phyloP scores from a whole-genome alignment of 2,329 filamentous ascomycete species.

The Botrytis aclada region DNA sequence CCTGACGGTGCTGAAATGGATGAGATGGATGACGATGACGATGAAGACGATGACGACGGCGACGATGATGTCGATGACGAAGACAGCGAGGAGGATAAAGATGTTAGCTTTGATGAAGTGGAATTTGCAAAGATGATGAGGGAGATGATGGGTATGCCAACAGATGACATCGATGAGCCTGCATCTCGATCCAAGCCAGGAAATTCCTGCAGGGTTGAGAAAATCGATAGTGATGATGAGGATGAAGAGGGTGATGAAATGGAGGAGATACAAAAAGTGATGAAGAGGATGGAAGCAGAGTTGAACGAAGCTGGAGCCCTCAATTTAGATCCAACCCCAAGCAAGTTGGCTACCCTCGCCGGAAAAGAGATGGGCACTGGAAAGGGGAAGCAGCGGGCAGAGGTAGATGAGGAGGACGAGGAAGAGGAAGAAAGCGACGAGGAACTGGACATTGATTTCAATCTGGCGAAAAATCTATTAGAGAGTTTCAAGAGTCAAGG shows the following conservation, averaged over 20 bases:
- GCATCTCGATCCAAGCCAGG: slow-evolving; percentile 8
- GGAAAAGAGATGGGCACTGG: slow-evolving; percentile 13
- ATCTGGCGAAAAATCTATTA: slow-evolving; percentile 83
- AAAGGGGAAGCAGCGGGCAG: slow-evolving; percentile 27
- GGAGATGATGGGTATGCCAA: slow-evolving; percentile 76
- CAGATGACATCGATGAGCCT: slow-evolving; percentile 27
- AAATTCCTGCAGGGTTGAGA: slow-evolving; percentile 26
- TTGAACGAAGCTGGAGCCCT: slow-evolving; percentile 67
- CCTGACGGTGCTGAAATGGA: slow-evolving; percentile 71
- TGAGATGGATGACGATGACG: slow-evolving; percentile 62
- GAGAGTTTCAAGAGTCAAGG: slow-evolving; percentile 91
- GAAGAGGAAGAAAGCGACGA: slow-evolving; percentile 53
- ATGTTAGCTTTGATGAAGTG: slow-evolving; percentile 77
- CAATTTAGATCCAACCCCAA: slow-evolving; percentile 45
- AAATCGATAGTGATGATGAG: slow-evolving; percentile 40
- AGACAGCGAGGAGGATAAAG: slow-evolving; percentile 67
- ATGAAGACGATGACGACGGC: slow-evolving; percentile 49
- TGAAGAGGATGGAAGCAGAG: slow-evolving; percentile 69
- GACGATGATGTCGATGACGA: slow-evolving; percentile 51
- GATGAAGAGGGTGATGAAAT: slow-evolving; percentile 44
- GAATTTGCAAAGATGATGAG: slow-evolving; percentile 86
- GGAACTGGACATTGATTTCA: slow-evolving; percentile 76
- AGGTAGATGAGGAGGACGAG: slow-evolving; percentile 59
- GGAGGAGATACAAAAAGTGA: slow-evolving; percentile 62
- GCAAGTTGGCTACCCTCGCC: slow-evolving; percentile 37